phyloP scores from a whole-genome alignment of 176 grass and related monocot genomes.

The Rhynchospora tenuis region DNA sequence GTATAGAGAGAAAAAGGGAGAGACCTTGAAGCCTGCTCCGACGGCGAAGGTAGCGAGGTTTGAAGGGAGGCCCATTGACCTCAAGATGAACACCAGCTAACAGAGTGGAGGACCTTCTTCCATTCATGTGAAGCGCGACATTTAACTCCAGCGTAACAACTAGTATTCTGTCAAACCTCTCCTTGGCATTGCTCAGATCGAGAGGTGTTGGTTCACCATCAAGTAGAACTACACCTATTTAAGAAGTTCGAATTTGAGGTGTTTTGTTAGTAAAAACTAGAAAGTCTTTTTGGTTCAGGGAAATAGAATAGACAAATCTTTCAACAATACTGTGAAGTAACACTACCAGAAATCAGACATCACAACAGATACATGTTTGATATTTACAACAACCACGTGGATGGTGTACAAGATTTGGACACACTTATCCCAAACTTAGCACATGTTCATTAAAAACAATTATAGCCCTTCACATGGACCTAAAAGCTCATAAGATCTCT shows the following conservation, averaged over 20 bases:
- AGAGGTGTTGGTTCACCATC: background rate
- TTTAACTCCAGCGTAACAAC: background rate
- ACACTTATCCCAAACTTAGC: background rate
- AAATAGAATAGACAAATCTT: background rate
- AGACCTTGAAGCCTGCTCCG: background rate
- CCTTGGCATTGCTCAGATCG: conserved; percentile 5
- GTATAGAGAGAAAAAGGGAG: background rate
- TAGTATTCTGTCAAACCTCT: background rate
- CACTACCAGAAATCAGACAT: background rate
- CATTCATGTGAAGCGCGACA: background rate
- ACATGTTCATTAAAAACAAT: background rate
- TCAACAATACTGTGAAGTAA: background rate
- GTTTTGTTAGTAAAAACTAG: background rate
- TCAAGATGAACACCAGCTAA: background rate
- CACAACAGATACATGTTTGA: background rate
- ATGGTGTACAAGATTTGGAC: too few relatives aligned
- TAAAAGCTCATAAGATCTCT: background rate
- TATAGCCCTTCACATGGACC: background rate
- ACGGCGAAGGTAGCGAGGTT: background rate
- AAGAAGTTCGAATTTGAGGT: background rate
- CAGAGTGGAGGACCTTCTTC: background rate
- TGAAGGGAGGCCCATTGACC: background rate
- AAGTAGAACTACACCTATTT: background rate
- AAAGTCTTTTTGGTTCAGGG: background rate
- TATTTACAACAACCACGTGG: too few relatives aligned